A percentile compares a stretch with the other conserved stretches of the same genome.
Conservation (phyloP, 1,284 basidiomycete genomes). For the Leccinum subrobustum region DNA sequence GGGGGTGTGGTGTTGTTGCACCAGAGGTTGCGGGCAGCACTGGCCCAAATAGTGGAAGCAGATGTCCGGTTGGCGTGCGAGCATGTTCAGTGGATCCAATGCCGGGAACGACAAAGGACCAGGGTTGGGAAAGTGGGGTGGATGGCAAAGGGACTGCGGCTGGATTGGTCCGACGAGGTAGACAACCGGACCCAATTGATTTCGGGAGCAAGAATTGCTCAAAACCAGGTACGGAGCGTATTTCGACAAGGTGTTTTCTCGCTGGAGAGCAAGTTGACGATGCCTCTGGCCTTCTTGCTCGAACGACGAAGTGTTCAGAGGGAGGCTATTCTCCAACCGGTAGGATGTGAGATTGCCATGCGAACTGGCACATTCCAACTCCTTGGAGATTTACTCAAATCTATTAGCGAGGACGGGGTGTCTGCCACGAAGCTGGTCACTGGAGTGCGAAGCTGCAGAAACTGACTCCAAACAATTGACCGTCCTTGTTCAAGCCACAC, state of each 20-base stretch:
- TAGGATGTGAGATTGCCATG: not conserved
- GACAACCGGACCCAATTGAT: not conserved
- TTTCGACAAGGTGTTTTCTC: not conserved
- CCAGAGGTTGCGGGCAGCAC: too few relatives aligned
- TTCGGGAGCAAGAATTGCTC: not conserved
- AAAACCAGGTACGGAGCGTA: not conserved
- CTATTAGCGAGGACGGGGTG: not conserved
- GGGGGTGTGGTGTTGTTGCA: too few relatives aligned
- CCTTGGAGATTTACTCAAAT: not conserved
- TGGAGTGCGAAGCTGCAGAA: not conserved
- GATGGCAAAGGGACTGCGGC: too few relatives aligned
- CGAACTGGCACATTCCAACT: not conserved
- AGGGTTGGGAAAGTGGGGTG: too few relatives aligned
- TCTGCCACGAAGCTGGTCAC: not conserved
- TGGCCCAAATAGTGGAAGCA: too few relatives aligned
- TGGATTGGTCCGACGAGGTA: not conserved
- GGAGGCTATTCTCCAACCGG: not conserved
- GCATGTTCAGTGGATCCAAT: too few relatives aligned
- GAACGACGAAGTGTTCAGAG: not conserved
- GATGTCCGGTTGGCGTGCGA: too few relatives aligned
- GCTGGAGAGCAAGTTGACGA: not conserved
- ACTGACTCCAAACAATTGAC: constrained; percentile 7
- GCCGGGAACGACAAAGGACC: too few relatives aligned
- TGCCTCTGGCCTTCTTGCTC: not conserved
- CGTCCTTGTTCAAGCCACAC: constrained; percentile 12